Evolutionary conservation across 306 rosid genomes (phyloP).

Genomic region (Corylus americana): DNA sequence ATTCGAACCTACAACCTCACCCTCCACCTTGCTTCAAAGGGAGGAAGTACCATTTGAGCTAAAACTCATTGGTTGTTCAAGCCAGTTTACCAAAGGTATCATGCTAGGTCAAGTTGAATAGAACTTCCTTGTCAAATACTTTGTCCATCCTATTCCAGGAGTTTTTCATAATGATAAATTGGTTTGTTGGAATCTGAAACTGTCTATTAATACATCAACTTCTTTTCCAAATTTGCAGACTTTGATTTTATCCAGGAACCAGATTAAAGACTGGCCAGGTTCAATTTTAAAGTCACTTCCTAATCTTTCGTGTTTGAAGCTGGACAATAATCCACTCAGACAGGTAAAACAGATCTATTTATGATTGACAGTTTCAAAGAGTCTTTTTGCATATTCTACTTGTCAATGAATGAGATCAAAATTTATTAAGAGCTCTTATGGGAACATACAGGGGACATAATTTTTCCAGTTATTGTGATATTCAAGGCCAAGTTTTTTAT

Average conservation of each 20-base stretch:
- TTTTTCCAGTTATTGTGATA: background rate
- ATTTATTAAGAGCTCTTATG: background rate
- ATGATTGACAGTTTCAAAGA: background rate
- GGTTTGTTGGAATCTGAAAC: constrained; percentile 25
- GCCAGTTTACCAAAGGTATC: too few species aligned
- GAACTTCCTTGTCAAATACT: too few species aligned
- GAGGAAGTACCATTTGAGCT: too few species aligned
- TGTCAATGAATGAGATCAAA: background rate
- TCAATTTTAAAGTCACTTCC: constrained; percentile 65
- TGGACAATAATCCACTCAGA: constrained; percentile 73
- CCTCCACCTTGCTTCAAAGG: too few species aligned
- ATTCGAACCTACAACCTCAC: too few species aligned
- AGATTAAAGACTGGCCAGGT: constrained; percentile 84
- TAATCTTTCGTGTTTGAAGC: constrained; percentile 74
- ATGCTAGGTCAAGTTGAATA: too few species aligned
- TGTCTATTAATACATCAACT: constrained; percentile 24
- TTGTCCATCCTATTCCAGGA: background rate
- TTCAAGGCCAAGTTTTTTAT: background rate
- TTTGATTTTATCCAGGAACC: constrained; percentile 77
- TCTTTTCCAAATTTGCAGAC: constrained; percentile 57
- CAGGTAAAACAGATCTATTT: constrained; percentile 49
- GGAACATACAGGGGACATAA: background rate
- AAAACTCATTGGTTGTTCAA: too few species aligned
- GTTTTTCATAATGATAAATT: background rate
- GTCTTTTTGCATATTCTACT: background rate